These are phyloP conservation scores for Blastobotrys capitulatus DNA, from an alignment of 1,139 yeast species.

Conservation along the genomic window DNA sequence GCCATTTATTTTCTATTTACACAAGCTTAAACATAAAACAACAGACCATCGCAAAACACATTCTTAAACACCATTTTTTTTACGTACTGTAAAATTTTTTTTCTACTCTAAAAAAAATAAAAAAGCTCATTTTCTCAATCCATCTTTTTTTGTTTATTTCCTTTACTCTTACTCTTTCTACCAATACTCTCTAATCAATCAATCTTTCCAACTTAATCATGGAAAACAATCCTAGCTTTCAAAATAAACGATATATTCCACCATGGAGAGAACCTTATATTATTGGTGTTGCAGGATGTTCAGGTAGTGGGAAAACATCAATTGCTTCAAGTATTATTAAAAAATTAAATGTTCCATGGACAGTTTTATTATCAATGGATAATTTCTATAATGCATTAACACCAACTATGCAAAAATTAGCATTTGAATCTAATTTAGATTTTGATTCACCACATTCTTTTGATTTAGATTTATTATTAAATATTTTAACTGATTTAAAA, in stretches of 20 bases:
- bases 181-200: background rate
- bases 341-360: conserved; percentile 77
- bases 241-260: conserved; percentile 41
- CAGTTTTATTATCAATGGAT: conserved; percentile 84
- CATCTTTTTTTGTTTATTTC: too few species aligned
- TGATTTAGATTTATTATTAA: conserved; percentile 67
- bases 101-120: too few species aligned
- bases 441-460: conserved; percentile 82
- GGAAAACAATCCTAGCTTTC: conserved; percentile 17
- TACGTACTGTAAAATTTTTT: too few species aligned
- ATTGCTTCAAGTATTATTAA: conserved; percentile 80
- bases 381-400: conserved; percentile 79
- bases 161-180: background rate
- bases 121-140: too few species aligned
- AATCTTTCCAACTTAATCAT: conserved; percentile 2
- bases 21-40: too few species aligned
- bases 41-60: too few species aligned
- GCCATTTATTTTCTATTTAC: too few species aligned
- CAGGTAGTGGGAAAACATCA: conserved; percentile 95
- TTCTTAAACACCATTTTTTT: too few species aligned
- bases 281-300: conserved; percentile 90
- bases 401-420: conserved; percentile 53
- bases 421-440: conserved; percentile 66
- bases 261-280: conserved; percentile 97
- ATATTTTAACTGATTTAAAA: conserved; percentile 60